Evolutionary conservation across 306 rosid species (phyloP).

Genomic region (Fragaria vesca): DNA sequence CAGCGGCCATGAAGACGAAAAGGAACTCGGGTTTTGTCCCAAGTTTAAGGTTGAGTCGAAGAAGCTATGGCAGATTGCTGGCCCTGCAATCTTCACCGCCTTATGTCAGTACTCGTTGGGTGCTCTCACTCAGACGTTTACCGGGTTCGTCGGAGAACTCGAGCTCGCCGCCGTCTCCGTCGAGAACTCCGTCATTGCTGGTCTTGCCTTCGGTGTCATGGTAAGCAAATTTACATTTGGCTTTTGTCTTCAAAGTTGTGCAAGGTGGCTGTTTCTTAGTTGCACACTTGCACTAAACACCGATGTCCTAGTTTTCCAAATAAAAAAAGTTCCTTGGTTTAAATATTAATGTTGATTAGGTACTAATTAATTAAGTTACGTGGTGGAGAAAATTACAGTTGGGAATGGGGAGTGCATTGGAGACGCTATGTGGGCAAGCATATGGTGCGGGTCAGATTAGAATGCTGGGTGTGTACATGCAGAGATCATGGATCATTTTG

Average conservation of each 20-base stretch:
- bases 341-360: not conserved
- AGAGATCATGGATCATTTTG: conserved; percentile 80
- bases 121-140: conserved; percentile 61
- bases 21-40: conserved; percentile 9
- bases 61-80: conserved; percentile 53
- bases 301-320: not conserved
- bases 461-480: conserved; percentile 82
- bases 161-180: conserved; percentile 74
- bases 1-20: conserved; percentile 30
- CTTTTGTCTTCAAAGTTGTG: not conserved
- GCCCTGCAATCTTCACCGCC: conserved; percentile 56
- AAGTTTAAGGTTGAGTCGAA: conserved; percentile 35
- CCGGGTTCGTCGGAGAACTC: conserved; percentile 46
- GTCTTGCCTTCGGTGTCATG: conserved; percentile 69
- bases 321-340: too few relatives aligned
- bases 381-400: conserved; percentile 37
- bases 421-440: conserved; percentile 83
- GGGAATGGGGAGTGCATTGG: conserved; percentile 94
- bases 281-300: not conserved
- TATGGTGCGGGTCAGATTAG: conserved; percentile 64
- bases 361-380: not conserved
- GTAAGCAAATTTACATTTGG: conserved; percentile 23
- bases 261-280: not conserved
- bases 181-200: conserved; percentile 66
- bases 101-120: conserved; percentile 60